phyloP scores from a whole-genome alignment of 352 stramenopile genomes.

The Phytophthora aleatoria region DNA sequence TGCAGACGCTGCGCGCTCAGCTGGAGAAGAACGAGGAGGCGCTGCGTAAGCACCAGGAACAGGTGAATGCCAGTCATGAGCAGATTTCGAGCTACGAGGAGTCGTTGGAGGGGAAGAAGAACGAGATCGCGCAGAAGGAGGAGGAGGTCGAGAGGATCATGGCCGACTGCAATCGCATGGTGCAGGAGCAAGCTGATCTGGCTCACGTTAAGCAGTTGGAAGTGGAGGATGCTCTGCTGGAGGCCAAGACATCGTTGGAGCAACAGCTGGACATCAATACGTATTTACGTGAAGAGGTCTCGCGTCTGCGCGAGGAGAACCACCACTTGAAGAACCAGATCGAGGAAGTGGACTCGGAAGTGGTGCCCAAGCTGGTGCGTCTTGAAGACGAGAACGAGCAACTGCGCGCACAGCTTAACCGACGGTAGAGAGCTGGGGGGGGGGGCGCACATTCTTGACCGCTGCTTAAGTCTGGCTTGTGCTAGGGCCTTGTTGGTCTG shows the following conservation, averaged over 20 bases:
- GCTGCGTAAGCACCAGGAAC: slow-evolving; percentile 73
- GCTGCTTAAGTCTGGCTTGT: neutral
- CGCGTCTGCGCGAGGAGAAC: slow-evolving; percentile 82
- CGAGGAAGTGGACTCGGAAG: slow-evolving; percentile 83
- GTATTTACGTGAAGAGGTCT: slow-evolving; percentile 81
- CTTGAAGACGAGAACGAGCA: slow-evolving; percentile 89
- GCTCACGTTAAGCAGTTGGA: slow-evolving; percentile 83
- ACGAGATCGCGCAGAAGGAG: slow-evolving; percentile 75
- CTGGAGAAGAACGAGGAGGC: slow-evolving; percentile 73
- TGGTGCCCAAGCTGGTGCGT: slow-evolving; percentile 78
- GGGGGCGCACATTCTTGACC: too few species aligned
- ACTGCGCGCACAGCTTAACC: slow-evolving; percentile 46
- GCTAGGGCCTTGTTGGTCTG: slow-evolving; percentile 5
- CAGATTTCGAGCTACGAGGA: slow-evolving; percentile 71
- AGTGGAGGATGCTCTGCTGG: slow-evolving; percentile 81
- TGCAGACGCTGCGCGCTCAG: slow-evolving; percentile 70
- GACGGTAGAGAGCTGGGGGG: slow-evolving; percentile 24
- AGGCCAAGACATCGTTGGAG: slow-evolving; percentile 86
- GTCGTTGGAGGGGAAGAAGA: slow-evolving; percentile 65
- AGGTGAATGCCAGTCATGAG: slow-evolving; percentile 66
- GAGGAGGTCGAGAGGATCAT: slow-evolving; percentile 83
- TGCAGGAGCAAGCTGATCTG: slow-evolving; percentile 83
- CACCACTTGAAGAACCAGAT: slow-evolving; percentile 89
- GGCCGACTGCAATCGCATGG: slow-evolving; percentile 84
- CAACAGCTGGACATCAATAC: slow-evolving; percentile 88